Evolutionary conservation across 352 stramenopile genomes (phyloP).

Genomic region (Phytophthora pseudosyringae): DNA sequence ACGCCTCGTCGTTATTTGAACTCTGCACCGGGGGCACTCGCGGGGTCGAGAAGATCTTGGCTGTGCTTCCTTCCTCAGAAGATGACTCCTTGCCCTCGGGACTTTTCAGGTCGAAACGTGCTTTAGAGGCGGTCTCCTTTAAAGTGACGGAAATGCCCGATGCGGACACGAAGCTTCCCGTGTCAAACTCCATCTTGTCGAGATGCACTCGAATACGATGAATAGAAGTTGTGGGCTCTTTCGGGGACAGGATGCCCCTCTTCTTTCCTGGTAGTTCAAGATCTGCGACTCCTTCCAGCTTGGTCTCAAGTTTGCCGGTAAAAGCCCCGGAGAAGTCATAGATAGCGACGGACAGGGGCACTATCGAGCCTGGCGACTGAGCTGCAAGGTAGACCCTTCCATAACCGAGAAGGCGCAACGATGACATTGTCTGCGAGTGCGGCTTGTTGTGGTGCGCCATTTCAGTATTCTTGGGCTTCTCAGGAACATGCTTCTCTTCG

Average conservation of each 20-base stretch:
- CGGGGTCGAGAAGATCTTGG: slow-evolving; percentile 38
- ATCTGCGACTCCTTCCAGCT: slow-evolving; percentile 21
- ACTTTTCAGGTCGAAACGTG: slow-evolving; percentile 5
- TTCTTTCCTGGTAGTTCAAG: slow-evolving; percentile 22
- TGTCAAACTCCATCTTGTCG: slow-evolving; percentile 37
- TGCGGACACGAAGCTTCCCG: slow-evolving; percentile 15
- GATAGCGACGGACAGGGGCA: slow-evolving; percentile 40
- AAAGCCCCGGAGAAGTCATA: slow-evolving; percentile 38
- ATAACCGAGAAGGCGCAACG: slow-evolving; percentile 39
- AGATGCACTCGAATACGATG: slow-evolving; percentile 34
- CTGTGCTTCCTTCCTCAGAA: background rate
- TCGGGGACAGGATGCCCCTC: slow-evolving; percentile 26
- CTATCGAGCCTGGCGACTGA: slow-evolving; percentile 19
- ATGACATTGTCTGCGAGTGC: slow-evolving; percentile 13
- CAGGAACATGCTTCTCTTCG: slow-evolving; percentile 12
- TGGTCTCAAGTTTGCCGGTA: slow-evolving; percentile 35
- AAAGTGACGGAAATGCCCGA: slow-evolving; percentile 38
- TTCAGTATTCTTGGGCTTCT: slow-evolving; percentile 5
- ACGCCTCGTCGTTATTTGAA: background rate
- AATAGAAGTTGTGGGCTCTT: slow-evolving; percentile 11
- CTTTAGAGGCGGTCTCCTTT: slow-evolving; percentile 36
- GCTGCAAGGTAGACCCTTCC: slow-evolving; percentile 37
- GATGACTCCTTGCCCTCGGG: slow-evolving; percentile 14
- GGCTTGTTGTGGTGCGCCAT: slow-evolving; percentile 9
- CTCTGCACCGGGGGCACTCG: slow-evolving; percentile 18